Evolutionary conservation across 805 yeast species (phyloP), one percentile per base, ranked within the genome.

Genomic region (Zygosaccharomyces lentus): DNA sequence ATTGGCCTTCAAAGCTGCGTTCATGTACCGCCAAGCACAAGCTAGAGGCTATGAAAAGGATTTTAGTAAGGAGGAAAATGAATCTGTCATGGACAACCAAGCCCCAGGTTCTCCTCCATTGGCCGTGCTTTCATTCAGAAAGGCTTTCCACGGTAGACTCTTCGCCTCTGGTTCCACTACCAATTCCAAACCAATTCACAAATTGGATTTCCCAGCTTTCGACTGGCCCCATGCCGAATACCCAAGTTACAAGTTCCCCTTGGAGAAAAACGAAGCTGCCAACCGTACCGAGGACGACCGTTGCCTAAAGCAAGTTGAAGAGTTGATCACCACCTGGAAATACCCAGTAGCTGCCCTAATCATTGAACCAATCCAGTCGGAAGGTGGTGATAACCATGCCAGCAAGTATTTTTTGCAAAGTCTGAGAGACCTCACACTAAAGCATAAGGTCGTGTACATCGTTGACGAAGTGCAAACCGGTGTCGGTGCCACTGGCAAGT

Each of bases 191-290:
- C 96, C 97, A 55, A 78, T 91, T 58, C 98, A 90, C 75, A 90
- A 91, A 73, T 73, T 90, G 64, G 90, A 84, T 68, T 74, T 91
- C 70, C 98, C 98, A 50, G 81, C 96, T 6, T 90, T 90, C 74
- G 80, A 87, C 62, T 90, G 97, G 97, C 98, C 98, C 63, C 89
- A 86, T 67, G 96, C 96, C 46, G 88, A 87, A 52, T 90, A 82
- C 74, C 98, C 98, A 53, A 58, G 76, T 42, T 82, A 87, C 69
- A 72, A 82, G 67, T 90, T 88, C 68, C 98, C 98, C 48, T 76
- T 89, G 61, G 90, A 80, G 46, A 75, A 78, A 42, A 62, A 80
- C 64, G 79, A 62, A 34, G 80, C 73, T 39, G 80, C 70, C 55
- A 90, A 90, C 77, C 70, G 72, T 40, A 66, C 73, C 41, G 96